Evolutionary conservation across 164 flowering plant genomes (phyloP), one percentile per base, ranked within the genome.

Genomic region (Macadamia tetraphylla): DNA sequence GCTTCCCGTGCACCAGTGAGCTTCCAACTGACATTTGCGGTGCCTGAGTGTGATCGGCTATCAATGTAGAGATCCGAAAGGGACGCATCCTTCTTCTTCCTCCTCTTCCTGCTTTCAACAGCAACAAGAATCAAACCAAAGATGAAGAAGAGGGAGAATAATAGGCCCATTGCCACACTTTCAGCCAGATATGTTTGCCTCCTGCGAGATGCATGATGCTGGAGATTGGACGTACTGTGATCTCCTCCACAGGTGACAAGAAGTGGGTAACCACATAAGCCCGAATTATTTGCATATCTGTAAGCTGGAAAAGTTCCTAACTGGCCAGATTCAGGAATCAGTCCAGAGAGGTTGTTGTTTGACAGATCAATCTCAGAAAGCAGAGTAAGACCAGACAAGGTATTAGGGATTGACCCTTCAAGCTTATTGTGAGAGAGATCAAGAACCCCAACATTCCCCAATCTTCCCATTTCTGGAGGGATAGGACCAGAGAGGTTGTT

Each of bases 181-280:
- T 95, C 96, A 0, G 83, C 97, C 0, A 92, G 80, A 6, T 96
- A 88, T 0, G 94, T 88, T 63, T 77, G 85, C 48, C 81, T 76
- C 56, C 87, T 43, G 17, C 82, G 86, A 29, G 94, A 84, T 67
- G 72, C 86, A 70, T 73, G 81, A 63, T 81, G 87, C 58, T 66
- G 82, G 31, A 70, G 35, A 56, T 40, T 70, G 0, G 71, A 42
- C 6, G 76, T 29, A 58, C 65, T 67, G 0, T 83, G 6, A 61
- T 55, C 75, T 0, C 57, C 29, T 11, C 73, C 84, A 74, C 99
- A 95, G 1, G 55, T 29, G 3, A 4, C 2, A n/a, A 76, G 67
- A 9, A 95, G 90, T 31, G 99, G 99, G 40, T 76, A 72, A 40
- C 97, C 99, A 70, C 98, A 95, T 6, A 95, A 89, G 6, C 97